A percentile compares a stretch with the other conserved stretches of the same genome.
Evolutionary conservation across 768 basidiomycete species (phyloP).

Genomic region (Boletellus ananas): DNA sequence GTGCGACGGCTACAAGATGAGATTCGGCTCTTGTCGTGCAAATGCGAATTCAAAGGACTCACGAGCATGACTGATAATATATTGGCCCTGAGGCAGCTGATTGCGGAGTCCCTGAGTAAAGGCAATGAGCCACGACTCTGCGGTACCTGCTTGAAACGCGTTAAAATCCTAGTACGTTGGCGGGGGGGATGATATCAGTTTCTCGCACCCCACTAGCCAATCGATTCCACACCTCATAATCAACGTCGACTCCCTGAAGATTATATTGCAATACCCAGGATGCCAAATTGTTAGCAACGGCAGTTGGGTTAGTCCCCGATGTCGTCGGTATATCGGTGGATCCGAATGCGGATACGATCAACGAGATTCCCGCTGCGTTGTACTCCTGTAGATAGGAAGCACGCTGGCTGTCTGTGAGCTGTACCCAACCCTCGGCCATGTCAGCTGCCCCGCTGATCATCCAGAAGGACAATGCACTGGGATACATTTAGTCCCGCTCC

Average conservation of each 20-base stretch:
- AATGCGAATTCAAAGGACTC: slow-evolving; percentile 4
- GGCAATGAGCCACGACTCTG: slow-evolving; percentile 41
- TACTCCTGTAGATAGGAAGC: slow-evolving; percentile 46
- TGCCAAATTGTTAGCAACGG: slow-evolving; percentile 40
- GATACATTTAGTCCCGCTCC: neutral
- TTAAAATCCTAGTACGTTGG: slow-evolving; percentile 49
- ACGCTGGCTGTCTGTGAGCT: slow-evolving; percentile 35
- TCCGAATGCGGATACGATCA: slow-evolving; percentile 55
- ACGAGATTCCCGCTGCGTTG: slow-evolving; percentile 48
- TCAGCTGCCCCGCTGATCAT: slow-evolving; percentile 39
- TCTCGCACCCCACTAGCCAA: neutral
- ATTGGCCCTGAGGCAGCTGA: slow-evolving; percentile 30
- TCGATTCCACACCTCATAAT: slow-evolving; percentile 38
- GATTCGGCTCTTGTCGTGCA: too few species aligned
- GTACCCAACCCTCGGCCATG: slow-evolving; percentile 43
- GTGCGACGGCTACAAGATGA: slow-evolving; percentile 36
- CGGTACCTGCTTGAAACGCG: slow-evolving; percentile 46
- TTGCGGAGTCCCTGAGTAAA: slow-evolving; percentile 31
- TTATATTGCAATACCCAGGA: slow-evolving; percentile 43
- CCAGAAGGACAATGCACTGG: slow-evolving; percentile 40
- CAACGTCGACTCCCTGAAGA: slow-evolving; percentile 51
- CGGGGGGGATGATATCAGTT: too few species aligned
- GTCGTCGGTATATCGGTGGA: slow-evolving; percentile 39
- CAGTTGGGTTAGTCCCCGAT: slow-evolving; percentile 34
- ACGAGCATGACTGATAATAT: slow-evolving; percentile 36